Percentiles rank a stretch among this genome's conserved stretches.
Evolutionary conservation across 2,329 filamentous ascomycete genomes (phyloP).

Genomic region (Ophiosphaerella narmari): DNA sequence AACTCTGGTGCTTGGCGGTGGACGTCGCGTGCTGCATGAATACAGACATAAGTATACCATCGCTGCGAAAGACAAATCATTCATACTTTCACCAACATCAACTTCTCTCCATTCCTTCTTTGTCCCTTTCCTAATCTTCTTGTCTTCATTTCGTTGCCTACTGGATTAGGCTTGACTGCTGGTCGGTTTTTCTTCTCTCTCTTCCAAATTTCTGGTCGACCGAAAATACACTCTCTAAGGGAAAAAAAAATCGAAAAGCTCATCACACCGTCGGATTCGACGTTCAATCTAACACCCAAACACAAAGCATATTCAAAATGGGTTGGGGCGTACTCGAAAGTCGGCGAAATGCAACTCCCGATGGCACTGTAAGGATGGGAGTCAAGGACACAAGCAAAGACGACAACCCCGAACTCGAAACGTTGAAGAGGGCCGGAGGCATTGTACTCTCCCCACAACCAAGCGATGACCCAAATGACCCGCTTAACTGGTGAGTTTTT

Average conservation of each 20-base stretch:
- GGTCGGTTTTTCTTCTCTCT: constrained; percentile 8
- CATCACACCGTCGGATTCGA: too few relatives aligned
- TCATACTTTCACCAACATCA: constrained; percentile 2
- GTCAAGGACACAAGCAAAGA: constrained; percentile 5
- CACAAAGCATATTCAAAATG: constrained; percentile 3
- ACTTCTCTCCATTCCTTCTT: neutral
- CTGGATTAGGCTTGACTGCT: constrained; percentile 13
- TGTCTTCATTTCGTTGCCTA: constrained; percentile 11
- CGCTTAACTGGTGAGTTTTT: constrained; percentile 13
- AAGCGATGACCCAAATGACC: constrained; percentile 12
- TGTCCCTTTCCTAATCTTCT: neutral
- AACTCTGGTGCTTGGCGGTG: constrained; percentile 4
- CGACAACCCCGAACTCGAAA: constrained; percentile 7
- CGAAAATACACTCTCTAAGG: neutral
- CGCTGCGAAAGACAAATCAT: constrained; percentile 1
- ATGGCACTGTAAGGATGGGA: constrained; percentile 10
- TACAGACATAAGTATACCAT: constrained; percentile 3
- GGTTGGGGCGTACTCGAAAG: constrained; percentile 19
- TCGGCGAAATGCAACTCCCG: constrained; percentile 6
- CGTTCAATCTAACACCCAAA: neutral
- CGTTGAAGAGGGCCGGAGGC: constrained; percentile 5
- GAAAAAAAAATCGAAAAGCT: neutral
- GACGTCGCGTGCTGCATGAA: neutral
- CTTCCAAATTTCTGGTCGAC: neutral
- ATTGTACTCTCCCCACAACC: constrained; percentile 7